Percentiles rank a stretch among this genome's conserved stretches.
Conservation (phyloP, 208 protist genomes). For the Wallacemonas sp. region DNA sequence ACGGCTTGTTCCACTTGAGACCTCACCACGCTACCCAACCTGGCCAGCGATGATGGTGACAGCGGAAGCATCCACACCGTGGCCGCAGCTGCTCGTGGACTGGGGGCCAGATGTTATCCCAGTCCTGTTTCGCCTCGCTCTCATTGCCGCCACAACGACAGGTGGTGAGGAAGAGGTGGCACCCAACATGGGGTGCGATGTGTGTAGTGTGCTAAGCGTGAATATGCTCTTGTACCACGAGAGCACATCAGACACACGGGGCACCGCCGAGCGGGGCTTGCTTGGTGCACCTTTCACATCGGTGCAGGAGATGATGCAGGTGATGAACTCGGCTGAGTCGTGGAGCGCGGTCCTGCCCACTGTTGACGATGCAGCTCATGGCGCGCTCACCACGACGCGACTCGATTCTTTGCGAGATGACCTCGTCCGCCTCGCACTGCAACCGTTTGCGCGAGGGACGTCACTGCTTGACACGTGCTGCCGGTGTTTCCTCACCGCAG, state of each 20-base stretch:
- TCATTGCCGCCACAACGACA: background rate
- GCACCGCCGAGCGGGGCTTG: background rate
- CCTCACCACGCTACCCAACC: background rate
- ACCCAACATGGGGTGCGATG: background rate
- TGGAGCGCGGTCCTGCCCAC: background rate
- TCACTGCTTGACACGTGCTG: conserved; percentile 55
- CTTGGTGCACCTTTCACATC: background rate
- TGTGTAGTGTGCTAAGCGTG: conserved; percentile 9
- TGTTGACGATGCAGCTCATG: background rate
- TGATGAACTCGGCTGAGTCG: background rate
- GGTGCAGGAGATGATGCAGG: conserved; percentile 5
- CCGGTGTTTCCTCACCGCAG: conserved; percentile 68
- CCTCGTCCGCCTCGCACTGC: conserved; percentile 41
- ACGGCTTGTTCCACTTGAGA: background rate
- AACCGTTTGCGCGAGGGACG: conserved; percentile 33
- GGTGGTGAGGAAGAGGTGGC: background rate
- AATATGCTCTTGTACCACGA: conserved; percentile 4
- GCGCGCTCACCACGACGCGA: too few species aligned
- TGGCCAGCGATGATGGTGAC: background rate
- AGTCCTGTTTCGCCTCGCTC: background rate
- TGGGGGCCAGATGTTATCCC: background rate
- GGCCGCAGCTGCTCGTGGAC: background rate
- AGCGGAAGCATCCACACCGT: background rate
- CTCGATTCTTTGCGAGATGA: conserved; percentile 22
- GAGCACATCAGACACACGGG: background rate